phyloP scores from a whole-genome alignment of 2,329 filamentous ascomycete genomes.

The Sporothrix protearum region DNA sequence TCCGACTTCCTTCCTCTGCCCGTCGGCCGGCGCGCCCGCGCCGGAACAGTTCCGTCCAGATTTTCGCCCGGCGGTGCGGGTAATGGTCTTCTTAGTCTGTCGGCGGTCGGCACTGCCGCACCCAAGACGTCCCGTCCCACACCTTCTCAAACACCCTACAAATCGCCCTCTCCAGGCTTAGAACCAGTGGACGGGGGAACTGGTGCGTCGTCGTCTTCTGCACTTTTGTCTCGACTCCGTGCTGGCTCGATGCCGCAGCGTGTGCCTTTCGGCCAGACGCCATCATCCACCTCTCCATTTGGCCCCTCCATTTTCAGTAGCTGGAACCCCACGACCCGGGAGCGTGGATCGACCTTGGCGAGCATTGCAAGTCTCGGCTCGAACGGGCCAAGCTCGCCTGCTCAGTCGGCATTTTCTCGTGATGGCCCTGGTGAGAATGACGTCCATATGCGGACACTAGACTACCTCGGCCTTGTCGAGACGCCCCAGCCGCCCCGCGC shows the following conservation, averaged over 20 bases:
- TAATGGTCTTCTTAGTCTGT: constrained; percentile 55
- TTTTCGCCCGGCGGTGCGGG: constrained; percentile 74
- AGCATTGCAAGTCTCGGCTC: constrained; percentile 83
- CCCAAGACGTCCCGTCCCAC: constrained; percentile 81
- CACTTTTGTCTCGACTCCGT: constrained; percentile 77
- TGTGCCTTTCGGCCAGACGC: constrained; percentile 58
- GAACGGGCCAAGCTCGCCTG: constrained; percentile 82
- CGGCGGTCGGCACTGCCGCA: constrained; percentile 45
- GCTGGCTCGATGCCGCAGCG: constrained; percentile 94
- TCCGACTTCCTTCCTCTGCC: constrained; percentile 61
- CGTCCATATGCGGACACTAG: constrained; percentile 82
- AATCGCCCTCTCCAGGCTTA: constrained; percentile 59
- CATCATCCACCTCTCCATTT: constrained; percentile 64
- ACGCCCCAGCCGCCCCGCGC: constrained; percentile 78
- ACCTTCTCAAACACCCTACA: constrained; percentile 82
- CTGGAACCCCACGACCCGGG: constrained; percentile 72
- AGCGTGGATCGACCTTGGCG: constrained; percentile 79
- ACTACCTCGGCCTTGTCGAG: constrained; percentile 92
- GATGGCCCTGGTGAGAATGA: constrained; percentile 83
- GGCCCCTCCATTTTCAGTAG: constrained; percentile 87
- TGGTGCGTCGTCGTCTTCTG: constrained; percentile 55
- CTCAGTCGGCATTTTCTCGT: constrained; percentile 79
- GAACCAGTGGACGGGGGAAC: constrained; percentile 43
- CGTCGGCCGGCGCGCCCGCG: constrained; percentile 74
- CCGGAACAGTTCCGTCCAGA: constrained; percentile 92